Evolutionary conservation across 164 flowering plant species (phyloP).

Genomic region (Dillenia turbinata): DNA sequence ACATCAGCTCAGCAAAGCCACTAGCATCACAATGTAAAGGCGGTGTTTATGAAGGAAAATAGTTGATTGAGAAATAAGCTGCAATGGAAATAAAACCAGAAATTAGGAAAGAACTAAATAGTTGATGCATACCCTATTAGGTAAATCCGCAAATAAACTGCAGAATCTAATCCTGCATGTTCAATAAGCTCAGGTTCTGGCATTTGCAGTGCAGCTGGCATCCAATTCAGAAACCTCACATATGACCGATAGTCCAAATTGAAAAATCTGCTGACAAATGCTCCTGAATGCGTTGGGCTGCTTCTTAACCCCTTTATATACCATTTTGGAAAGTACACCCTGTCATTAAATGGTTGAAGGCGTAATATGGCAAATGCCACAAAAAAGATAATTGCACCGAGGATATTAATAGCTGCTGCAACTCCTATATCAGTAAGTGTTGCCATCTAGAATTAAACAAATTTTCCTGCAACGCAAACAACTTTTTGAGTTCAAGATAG

Average conservation of each 20-base stretch:
- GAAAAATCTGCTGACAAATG: slow-evolving; percentile 42
- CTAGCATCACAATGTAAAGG: no score
- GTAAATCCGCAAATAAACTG: slow-evolving; percentile 67
- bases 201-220: slow-evolving; percentile 67
- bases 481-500: no score
- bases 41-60: no score
- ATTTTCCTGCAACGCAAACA: no score
- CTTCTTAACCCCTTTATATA: slow-evolving; percentile 57
- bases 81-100: background rate
- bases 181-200: slow-evolving; percentile 72
- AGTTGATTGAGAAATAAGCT: no score
- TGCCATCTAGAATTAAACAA: slow-evolving; percentile 36
- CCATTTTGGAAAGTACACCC: slow-evolving; percentile 24
- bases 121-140: slow-evolving; percentile 46
- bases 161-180: slow-evolving; percentile 82
- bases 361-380: slow-evolving; percentile 57
- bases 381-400: slow-evolving; percentile 48
- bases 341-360: slow-evolving; percentile 71
- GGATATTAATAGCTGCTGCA: slow-evolving; percentile 50
- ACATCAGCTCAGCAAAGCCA: no score
- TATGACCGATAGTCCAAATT: slow-evolving; percentile 60
- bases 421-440: slow-evolving; percentile 48
- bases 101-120: background rate
- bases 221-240: slow-evolving; percentile 57
- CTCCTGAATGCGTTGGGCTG: slow-evolving; percentile 43